Percentiles rank a stretch among this genome's conserved stretches.
phyloP scores from a whole-genome alignment of 306 rosid species.

The Coriaria nepalensis region DNA sequence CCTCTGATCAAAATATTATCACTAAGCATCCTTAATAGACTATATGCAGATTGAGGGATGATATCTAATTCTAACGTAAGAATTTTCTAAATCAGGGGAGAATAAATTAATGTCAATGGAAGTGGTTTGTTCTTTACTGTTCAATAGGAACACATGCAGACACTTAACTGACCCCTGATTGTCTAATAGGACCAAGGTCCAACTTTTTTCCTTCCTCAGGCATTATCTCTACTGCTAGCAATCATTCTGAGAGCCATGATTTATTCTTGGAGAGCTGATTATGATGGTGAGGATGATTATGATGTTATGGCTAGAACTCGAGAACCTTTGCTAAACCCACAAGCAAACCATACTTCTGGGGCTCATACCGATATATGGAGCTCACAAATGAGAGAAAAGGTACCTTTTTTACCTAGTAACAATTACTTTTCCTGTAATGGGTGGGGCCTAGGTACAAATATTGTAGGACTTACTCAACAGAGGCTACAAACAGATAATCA shows the following conservation, averaged over 20 bases:
- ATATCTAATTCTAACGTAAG: too few relatives aligned
- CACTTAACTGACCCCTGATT: slow-evolving; percentile 5
- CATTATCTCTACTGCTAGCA: slow-evolving; percentile 57
- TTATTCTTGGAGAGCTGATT: slow-evolving; percentile 35
- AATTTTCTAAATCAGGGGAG: too few relatives aligned
- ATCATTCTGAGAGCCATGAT: slow-evolving; percentile 55
- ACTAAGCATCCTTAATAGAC: too few relatives aligned
- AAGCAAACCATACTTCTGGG: slow-evolving; percentile 46
- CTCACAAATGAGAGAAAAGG: slow-evolving; percentile 78
- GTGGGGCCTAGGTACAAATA: not conserved
- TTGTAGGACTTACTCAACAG: too few relatives aligned
- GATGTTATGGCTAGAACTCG: slow-evolving; percentile 37
- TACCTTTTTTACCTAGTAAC: slow-evolving; percentile 17
- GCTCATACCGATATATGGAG: slow-evolving; percentile 68
- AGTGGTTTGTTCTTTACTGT: not conserved
- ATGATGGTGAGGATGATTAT: slow-evolving; percentile 41
- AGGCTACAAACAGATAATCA: too few relatives aligned
- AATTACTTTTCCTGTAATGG: not conserved
- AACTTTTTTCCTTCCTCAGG: slow-evolving; percentile 31
- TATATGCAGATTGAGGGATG: too few relatives aligned
- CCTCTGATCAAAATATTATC: too few relatives aligned
- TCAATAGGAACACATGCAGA: not conserved
- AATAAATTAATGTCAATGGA: too few relatives aligned
- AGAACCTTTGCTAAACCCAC: slow-evolving; percentile 61
- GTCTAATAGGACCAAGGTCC: too few relatives aligned